Base-by-base conservation (phyloP, 2,329 filamentous ascomycete genomes). In the Chaetomiaceae sp. region DNA sequence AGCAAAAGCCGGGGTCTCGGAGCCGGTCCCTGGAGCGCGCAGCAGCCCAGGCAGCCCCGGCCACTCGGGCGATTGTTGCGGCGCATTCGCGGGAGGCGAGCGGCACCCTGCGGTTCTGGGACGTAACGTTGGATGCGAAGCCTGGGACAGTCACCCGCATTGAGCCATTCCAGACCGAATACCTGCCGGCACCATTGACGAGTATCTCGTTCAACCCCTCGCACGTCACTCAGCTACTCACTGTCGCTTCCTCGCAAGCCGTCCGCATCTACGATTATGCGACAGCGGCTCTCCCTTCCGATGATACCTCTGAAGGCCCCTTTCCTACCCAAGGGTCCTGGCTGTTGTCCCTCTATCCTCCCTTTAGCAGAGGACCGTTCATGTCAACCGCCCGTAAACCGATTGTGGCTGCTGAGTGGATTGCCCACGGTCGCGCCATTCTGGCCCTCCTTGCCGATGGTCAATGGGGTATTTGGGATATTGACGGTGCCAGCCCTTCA, bases 381-480 rank as follows among this genome's bases (percentile, higher is more conserved):
- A 66, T 74, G 27, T 67, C 64, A 46, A 68, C 59, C 2, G 53
- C 65, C 2, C 73, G 83, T 38, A 86, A 85, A 60, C 76, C 77
- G 0, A 75, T 86, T n/a, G 66, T 85, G 13, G 81, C 81, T 44
- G 80, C 82, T 1, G 74, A 77, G 5, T 86, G 83, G 83, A 76
- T 85, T 43, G 72, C 76, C 2, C 76, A 78, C 54, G 83, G 83
- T 9, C 75, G 78, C 42, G 82, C 82, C 5, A 70, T 86, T 25
- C 68, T 86, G 36, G 73, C 74, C 1, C 70, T 86, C 2, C 69
- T 85, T 3, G 77, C 78, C 1, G 83, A 86, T 59, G 83, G 82
- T 6, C 81, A 82, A 64, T 86, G 83, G 83, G 83, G 81, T 13
- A 78, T 86, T 30, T 86, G 82, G 82, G 82, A 86, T 60, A 74